Percentiles rank a stretch among this genome's conserved stretches.
Conservation (phyloP, 169 alveolate genomes). For the Toxoplasma gondii region DNA sequence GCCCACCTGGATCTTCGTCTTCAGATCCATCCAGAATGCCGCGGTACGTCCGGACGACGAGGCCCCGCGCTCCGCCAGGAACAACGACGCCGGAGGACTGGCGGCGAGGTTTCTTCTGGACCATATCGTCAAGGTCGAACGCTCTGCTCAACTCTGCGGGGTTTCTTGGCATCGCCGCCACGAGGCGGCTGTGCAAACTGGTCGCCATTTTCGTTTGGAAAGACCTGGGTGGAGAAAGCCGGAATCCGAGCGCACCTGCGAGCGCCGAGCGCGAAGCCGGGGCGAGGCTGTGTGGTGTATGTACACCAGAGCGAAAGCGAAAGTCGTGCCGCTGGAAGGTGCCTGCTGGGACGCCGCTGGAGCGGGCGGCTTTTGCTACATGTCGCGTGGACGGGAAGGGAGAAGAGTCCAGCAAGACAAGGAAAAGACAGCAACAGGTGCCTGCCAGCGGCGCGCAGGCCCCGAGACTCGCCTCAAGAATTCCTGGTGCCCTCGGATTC, state of each 20-base stretch:
- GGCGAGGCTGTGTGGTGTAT: neutral
- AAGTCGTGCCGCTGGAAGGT: too few species aligned
- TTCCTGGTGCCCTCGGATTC: too few species aligned
- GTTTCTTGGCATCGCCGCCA: constrained; percentile 30
- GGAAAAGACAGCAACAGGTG: too few species aligned
- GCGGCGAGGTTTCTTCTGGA: neutral
- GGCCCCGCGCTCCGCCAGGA: neutral
- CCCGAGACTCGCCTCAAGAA: too few species aligned
- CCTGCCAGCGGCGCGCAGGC: too few species aligned
- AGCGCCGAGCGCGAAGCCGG: too few species aligned
- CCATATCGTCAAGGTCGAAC: neutral
- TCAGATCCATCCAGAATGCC: constrained; percentile 28
- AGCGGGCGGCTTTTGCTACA: too few species aligned
- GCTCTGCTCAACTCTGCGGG: neutral
- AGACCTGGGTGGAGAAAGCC: neutral
- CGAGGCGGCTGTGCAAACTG: constrained; percentile 37
- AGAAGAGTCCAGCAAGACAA: too few species aligned
- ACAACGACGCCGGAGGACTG: neutral
- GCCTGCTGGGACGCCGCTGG: too few species aligned
- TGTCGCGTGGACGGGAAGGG: too few species aligned
- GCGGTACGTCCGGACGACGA: neutral
- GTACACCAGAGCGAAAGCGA: neutral
- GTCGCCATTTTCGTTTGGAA: neutral
- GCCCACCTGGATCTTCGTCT: constrained; percentile 30
- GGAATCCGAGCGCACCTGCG: too few species aligned